A percentile compares a stretch with the other conserved stretches of the same genome.
phyloP scores from a whole-genome alignment of 1,284 basidiomycete genomes.

The Tylopilus sp. region DNA sequence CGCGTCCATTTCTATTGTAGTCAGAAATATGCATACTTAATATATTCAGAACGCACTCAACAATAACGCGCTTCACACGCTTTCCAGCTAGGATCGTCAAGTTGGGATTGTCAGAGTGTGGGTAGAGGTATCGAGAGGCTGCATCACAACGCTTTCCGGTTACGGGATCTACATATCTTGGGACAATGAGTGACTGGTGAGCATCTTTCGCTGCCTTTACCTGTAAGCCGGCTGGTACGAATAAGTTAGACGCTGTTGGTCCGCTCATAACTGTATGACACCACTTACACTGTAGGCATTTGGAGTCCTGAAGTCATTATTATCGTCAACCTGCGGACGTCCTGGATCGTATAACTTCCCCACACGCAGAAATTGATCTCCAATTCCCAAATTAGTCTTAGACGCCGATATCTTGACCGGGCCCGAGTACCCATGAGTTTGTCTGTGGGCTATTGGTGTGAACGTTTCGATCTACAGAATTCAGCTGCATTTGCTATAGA shows the following conservation, averaged over 20 bases:
- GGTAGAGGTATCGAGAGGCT: constrained; percentile 69
- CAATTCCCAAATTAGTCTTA: constrained; percentile 49
- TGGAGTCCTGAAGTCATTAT: constrained; percentile 52
- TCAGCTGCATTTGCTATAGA: neutral
- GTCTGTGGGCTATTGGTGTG: constrained; percentile 43
- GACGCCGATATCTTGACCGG: constrained; percentile 64
- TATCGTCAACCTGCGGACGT: constrained; percentile 53
- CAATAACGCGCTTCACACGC: constrained; percentile 59
- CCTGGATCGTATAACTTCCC: constrained; percentile 56
- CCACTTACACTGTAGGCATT: constrained; percentile 59
- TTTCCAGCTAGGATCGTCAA: constrained; percentile 52
- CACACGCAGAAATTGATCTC: constrained; percentile 58
- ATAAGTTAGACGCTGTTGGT: neutral
- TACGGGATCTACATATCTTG: constrained; percentile 58
- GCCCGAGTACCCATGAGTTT: constrained; percentile 63
- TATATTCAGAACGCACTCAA: constrained; percentile 50
- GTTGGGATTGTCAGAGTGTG: constrained; percentile 55
- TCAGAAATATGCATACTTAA: neutral
- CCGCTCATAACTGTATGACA: neutral
- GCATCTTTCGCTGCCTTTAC: constrained; percentile 6
- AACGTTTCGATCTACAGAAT: constrained; percentile 61
- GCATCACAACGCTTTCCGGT: constrained; percentile 69
- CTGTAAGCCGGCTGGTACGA: constrained; percentile 14
- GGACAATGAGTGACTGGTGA: neutral
- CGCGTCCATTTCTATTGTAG: constrained; percentile 60